phyloP scores from a whole-genome alignment of 1,284 basidiomycete species.

The Leccinum proliferum region DNA sequence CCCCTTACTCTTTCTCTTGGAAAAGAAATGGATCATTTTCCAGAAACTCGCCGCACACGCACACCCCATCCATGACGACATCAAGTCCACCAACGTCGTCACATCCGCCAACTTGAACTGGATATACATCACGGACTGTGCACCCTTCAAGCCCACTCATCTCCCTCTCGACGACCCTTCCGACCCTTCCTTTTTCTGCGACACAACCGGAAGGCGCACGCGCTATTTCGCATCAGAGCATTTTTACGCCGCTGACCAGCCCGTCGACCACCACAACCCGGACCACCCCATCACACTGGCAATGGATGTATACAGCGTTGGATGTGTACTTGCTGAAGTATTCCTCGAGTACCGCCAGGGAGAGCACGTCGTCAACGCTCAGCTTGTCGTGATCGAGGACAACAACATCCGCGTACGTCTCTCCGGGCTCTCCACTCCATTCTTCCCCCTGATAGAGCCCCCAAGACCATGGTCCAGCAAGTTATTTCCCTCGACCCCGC shows the following conservation, averaged over 20 bases:
- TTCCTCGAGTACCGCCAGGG: too few species aligned
- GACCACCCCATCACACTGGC: too few species aligned
- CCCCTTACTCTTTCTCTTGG: slow-evolving; percentile 86
- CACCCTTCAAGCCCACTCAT: slow-evolving; percentile 94
- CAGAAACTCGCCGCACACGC: slow-evolving; percentile 85
- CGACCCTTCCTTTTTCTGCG: slow-evolving; percentile 98
- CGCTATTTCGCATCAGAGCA: slow-evolving; percentile 97
- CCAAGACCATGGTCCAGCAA: too few species aligned
- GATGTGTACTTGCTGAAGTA: too few species aligned
- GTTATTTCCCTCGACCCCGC: too few species aligned
- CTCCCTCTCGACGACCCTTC: slow-evolving; percentile 96
- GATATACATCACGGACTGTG: slow-evolving; percentile 95
- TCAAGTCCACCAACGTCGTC: slow-evolving; percentile 98
- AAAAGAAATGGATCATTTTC: slow-evolving; percentile 99
- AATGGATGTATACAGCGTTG: too few species aligned
- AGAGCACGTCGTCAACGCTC: too few species aligned
- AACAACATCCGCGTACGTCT: too few species aligned
- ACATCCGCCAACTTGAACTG: slow-evolving; percentile 96
- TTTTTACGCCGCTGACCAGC: slow-evolving; percentile 74
- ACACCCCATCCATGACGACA: slow-evolving; percentile 91
- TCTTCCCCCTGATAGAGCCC: too few species aligned
- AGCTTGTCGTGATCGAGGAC: too few species aligned
- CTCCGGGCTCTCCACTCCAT: too few species aligned
- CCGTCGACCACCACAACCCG: too few species aligned
- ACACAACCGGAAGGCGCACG: slow-evolving; percentile 88